Conservation (phyloP, 2,329 filamentous ascomycete genomes). For the Botrytis fragariae region DNA sequence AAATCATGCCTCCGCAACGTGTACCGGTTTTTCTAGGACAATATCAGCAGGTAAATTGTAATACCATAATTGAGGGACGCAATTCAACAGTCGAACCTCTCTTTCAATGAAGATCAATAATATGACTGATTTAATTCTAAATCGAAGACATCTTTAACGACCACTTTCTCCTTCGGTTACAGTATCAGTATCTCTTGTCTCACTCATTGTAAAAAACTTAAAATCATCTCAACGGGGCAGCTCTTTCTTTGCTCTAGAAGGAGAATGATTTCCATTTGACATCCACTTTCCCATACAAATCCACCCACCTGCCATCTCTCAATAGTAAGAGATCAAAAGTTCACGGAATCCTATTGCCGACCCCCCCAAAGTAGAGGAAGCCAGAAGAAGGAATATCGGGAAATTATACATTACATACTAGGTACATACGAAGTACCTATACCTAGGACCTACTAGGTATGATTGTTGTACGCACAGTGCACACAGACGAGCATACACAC, state of each 20-base stretch:
- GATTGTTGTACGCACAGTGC: background rate
- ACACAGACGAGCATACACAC: background rate
- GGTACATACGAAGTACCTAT: background rate
- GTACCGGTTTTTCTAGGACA: background rate
- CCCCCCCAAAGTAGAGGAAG: background rate
- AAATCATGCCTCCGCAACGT: background rate
- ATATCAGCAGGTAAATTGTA: background rate
- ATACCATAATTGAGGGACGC: background rate
- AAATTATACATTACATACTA: background rate
- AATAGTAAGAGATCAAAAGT: background rate
- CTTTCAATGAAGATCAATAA: background rate
- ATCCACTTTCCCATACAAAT: slow-evolving; percentile 7
- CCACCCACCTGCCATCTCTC: background rate
- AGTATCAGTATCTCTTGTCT: slow-evolving; percentile 17
- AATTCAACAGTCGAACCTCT: background rate
- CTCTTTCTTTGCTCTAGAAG: background rate
- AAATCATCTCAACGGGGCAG: background rate
- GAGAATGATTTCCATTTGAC: slow-evolving; percentile 5
- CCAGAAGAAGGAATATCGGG: background rate
- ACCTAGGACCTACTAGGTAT: too few relatives aligned
- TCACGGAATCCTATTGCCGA: background rate
- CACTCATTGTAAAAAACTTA: background rate
- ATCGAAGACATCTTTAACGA: background rate
- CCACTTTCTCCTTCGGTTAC: background rate
- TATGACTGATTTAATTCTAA: background rate